Base-by-base conservation (phyloP, 2,329 filamentous ascomycete species). In the Ramularia collo-cygni region DNA sequence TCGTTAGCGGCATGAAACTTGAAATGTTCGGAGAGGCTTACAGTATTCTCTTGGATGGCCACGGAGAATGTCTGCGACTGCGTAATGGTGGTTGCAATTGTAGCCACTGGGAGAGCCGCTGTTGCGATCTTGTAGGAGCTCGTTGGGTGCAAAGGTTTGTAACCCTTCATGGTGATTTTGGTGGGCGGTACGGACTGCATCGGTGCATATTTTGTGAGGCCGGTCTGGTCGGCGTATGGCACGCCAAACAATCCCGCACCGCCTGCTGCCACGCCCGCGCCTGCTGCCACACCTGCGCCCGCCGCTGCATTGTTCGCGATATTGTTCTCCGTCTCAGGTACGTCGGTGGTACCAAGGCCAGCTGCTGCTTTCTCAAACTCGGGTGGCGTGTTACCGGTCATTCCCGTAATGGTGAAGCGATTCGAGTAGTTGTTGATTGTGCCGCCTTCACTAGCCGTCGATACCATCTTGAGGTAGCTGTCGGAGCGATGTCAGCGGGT, bases 381-480 rank as follows among this genome's bases (percentile, higher is more conserved):
- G 1, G 66, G 44, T 1, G 70, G 62, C 52, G 81, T 81, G 4
- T 63, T 63, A 27, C 79, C 79, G 2, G 72, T 79, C 79, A 84
- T 83, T 50, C 70, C 72, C 8, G 67, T 67, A 37, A 83, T 64
- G n/a, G 74, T 71, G 62, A 85, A 85, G 46, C 79, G 77, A 35
- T 65, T 52, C 8, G 79, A 82, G 57, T 71, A 83, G 53, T 75
- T 77, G 40, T 70, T 73, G 14, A 78, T 64, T 3, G 69, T 71
- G 21, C 72, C 72, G 27, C 75, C 72, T n/a, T 69, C 67, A 13
- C 68, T 66, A 4, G 69, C 70, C 5, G 68, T 67, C 12, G 77
- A 73, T 41, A 75, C 63, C 59, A 83, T 78, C 47, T 73, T 72
- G 12, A 79, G 58, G 58, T 77, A 81, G 60, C 74, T 77, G 49